Evolutionary conservation across 148 eudicot species (phyloP).

Genomic region (Vaccinium macrocarpon): DNA sequence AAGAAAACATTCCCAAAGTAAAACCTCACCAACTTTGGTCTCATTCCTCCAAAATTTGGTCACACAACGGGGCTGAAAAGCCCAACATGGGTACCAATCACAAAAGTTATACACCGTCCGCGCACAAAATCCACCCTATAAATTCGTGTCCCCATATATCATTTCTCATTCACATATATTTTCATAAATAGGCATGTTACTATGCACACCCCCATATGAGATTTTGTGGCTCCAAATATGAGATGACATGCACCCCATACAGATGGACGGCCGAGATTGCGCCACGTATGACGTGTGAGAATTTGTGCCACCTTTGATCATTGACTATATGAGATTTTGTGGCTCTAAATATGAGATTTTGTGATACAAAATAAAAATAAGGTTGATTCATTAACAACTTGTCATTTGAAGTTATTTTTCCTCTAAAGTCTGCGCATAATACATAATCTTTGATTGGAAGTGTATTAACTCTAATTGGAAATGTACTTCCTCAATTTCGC

Average conservation of each 20-base stretch:
- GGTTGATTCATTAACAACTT: background rate
- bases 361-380: too few species aligned
- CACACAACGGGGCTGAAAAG: background rate
- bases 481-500: background rate
- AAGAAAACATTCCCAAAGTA: background rate
- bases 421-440: too few species aligned
- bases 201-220: too few species aligned
- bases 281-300: too few species aligned
- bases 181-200: too few species aligned
- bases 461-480: background rate
- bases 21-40: background rate
- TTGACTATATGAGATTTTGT: too few species aligned
- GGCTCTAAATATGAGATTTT: too few species aligned
- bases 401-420: background rate
- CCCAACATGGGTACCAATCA: background rate
- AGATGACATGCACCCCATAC: too few species aligned
- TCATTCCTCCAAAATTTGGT: background rate
- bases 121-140: background rate
- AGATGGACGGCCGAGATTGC: too few species aligned
- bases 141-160: background rate
- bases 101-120: background rate
- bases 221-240: too few species aligned
- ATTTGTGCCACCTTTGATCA: too few species aligned
- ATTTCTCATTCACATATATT: too few species aligned
- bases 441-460: background rate